Evolutionary conservation across 164 flowering plant genomes (phyloP).

Genomic region (Warburgia ugandensis): DNA sequence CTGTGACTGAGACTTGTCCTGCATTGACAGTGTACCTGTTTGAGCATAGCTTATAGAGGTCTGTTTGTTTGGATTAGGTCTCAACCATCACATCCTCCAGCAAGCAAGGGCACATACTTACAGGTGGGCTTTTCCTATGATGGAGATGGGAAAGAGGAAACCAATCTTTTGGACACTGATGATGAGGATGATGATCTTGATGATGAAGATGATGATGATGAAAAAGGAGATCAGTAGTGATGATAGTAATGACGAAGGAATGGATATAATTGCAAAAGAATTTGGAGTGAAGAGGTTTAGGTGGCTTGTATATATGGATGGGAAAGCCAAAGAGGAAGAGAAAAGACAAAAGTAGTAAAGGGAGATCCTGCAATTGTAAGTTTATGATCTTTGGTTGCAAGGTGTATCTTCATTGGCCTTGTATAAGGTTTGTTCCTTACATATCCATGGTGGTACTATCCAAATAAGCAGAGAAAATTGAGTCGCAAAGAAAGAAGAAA

Average conservation of each 20-base stretch:
- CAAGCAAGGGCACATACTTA: constrained; percentile 85
- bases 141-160: constrained; percentile 65
- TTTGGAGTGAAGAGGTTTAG: constrained; percentile 94
- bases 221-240: constrained; percentile 85
- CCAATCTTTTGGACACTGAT: constrained; percentile 47
- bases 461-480: constrained; percentile 60
- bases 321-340: constrained; percentile 90
- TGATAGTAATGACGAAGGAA: constrained; percentile 92
- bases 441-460: no score
- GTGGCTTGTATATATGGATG: constrained; percentile 97
- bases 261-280: constrained; percentile 90
- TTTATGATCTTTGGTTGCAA: neutral
- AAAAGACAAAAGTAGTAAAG: constrained; percentile 79
- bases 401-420: neutral
- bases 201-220: constrained; percentile 80
- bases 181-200: constrained; percentile 73
- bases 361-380: constrained; percentile 98
- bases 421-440: no score
- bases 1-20: neutral
- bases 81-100: constrained; percentile 48
- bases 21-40: neutral
- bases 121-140: constrained; percentile 97
- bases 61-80: constrained; percentile 30
- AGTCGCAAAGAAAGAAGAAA: constrained; percentile 98
- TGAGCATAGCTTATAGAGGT: neutral